Evolutionary conservation across 768 basidiomycete genomes (phyloP).

Genomic region (Boletus patriciae): DNA sequence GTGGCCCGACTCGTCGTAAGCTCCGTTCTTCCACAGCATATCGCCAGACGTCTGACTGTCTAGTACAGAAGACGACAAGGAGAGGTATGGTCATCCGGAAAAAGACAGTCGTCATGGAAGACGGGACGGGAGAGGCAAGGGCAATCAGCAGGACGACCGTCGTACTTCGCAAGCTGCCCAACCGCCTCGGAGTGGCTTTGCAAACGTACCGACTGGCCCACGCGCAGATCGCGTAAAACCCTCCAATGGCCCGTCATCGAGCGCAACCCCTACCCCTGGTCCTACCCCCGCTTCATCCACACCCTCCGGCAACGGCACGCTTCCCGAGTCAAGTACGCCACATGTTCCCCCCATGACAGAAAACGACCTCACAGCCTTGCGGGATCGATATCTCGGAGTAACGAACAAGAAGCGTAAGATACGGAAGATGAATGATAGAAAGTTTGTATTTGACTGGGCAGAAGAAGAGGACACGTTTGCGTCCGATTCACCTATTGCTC

Average conservation of each 20-base stretch:
- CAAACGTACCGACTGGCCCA: slow-evolving; percentile 82
- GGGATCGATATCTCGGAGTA: slow-evolving; percentile 92
- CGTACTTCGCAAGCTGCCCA: slow-evolving; percentile 33
- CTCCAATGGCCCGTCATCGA: slow-evolving; percentile 32
- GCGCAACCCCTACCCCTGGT: slow-evolving; percentile 47
- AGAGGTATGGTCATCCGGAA: slow-evolving; percentile 51
- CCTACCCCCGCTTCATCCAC: slow-evolving; percentile 55
- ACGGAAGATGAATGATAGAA: slow-evolving; percentile 92
- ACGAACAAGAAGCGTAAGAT: slow-evolving; percentile 94
- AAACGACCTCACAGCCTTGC: slow-evolving; percentile 76
- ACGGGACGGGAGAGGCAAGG: slow-evolving; percentile 42
- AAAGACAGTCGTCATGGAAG: slow-evolving; percentile 45
- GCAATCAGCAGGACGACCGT: slow-evolving; percentile 38
- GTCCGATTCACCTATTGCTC: slow-evolving; percentile 70
- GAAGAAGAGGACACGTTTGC: slow-evolving; percentile 91
- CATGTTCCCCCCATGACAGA: slow-evolving; percentile 72
- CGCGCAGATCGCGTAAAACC: slow-evolving; percentile 67
- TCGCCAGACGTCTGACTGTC: slow-evolving; percentile 10
- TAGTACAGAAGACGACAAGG: slow-evolving; percentile 46
- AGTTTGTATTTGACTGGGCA: slow-evolving; percentile 99
- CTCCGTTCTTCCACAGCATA: not conserved
- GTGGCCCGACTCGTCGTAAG: slow-evolving; percentile 38
- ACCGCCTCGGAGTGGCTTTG: slow-evolving; percentile 47
- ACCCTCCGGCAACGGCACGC: slow-evolving; percentile 24
- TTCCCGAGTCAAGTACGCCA: slow-evolving; percentile 39